phyloP scores from a whole-genome alignment of 345 rosid species.

The Eucalyptus pauciflora region DNA sequence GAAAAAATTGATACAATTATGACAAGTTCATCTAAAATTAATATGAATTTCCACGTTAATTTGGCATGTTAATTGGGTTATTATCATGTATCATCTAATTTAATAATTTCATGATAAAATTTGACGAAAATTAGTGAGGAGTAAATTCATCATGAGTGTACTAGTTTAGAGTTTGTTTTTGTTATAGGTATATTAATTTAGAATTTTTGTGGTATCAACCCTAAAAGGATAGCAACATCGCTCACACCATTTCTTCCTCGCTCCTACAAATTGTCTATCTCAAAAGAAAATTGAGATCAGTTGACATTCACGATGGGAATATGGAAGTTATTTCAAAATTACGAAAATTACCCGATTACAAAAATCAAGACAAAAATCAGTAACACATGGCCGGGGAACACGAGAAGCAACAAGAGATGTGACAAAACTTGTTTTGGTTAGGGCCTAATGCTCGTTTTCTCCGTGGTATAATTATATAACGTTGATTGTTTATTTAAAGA shows the following conservation, averaged over 20 bases:
- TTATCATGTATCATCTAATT: too few relatives aligned
- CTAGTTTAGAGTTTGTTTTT: too few relatives aligned
- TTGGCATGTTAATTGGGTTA: accelerated
- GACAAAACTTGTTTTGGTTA: neutral
- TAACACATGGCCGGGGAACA: neutral
- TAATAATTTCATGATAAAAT: accelerated
- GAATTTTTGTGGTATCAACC: accelerated
- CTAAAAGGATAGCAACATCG: neutral
- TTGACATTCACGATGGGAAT: accelerated
- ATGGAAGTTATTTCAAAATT: neutral
- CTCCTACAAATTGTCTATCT: neutral
- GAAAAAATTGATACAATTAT: too few relatives aligned
- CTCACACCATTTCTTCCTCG: neutral
- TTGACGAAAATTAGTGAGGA: accelerated
- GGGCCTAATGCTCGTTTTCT: neutral
- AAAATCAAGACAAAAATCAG: neutral
- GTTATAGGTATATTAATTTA: too few relatives aligned
- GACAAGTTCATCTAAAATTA: accelerated
- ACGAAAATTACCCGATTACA: accelerated
- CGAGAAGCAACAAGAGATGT: neutral
- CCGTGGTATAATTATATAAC: neutral
- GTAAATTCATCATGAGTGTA: accelerated
- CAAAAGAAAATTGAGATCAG: neutral
- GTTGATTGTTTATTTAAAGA: neutral
- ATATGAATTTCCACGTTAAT: too few relatives aligned